Conservation (phyloP, 202 grass and related monocot species). For the Brachypodium distachyon region DNA sequence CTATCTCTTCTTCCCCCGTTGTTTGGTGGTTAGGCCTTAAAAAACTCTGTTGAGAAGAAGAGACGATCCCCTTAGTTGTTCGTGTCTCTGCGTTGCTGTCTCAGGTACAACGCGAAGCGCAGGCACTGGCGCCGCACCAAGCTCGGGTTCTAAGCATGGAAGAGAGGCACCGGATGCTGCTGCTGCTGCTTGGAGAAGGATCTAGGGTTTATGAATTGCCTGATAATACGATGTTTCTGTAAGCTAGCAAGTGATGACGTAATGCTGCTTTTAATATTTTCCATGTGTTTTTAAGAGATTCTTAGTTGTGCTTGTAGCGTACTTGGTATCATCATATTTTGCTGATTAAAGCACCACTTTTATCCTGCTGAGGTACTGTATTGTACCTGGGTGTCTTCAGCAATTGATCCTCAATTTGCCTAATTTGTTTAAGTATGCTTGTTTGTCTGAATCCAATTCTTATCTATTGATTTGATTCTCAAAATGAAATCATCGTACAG, state of each 20-base stretch:
- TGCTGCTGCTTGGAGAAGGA: neutral
- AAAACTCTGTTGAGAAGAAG: neutral
- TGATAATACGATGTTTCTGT: neutral
- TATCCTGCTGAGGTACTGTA: neutral
- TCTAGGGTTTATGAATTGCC: neutral
- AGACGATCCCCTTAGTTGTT: neutral
- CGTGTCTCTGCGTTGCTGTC: neutral
- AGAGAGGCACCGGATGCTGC: neutral
- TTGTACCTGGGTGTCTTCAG: neutral
- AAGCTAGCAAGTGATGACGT: neutral
- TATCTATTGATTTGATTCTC: neutral
- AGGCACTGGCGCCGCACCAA: conserved; percentile 99
- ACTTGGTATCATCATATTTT: neutral
- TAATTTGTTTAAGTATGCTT: neutral
- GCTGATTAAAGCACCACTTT: neutral
- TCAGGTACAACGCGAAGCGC: conserved; percentile 93
- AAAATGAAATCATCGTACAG: neutral
- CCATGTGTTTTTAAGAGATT: conserved; percentile 25
- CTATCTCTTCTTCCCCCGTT: neutral
- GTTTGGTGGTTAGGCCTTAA: too few species aligned
- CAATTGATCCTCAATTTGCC: neutral
- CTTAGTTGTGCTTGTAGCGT: conserved; percentile 19
- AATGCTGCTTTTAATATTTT: conserved; percentile 17
- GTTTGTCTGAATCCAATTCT: neutral
- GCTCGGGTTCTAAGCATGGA: conserved; percentile 62